These are phyloP conservation scores for Podospora bellae-mahoneyi DNA, from an alignment of 495 filamentous ascomycete genomes.

Conservation along the genomic window DNA sequence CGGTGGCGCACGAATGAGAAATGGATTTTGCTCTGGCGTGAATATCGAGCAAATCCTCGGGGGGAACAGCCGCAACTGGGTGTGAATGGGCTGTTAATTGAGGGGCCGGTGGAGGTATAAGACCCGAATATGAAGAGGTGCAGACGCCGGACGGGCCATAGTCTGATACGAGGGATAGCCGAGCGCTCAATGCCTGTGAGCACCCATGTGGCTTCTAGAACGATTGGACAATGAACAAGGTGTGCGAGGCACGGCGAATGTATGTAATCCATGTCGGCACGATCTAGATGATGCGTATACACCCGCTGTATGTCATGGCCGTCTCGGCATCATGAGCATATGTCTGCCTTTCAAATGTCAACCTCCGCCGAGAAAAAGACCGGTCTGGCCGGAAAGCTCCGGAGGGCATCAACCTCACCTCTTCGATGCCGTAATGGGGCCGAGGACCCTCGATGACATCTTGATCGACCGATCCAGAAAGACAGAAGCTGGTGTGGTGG, in stretches of 20 bases:
- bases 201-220: neutral
- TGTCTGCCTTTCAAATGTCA: slow-evolving; percentile 1
- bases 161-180: slow-evolving; percentile 9
- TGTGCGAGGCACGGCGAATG: neutral
- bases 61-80: neutral
- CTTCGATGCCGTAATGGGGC: neutral
- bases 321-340: neutral
- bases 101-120: neutral
- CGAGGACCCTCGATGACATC: neutral
- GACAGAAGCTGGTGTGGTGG: neutral
- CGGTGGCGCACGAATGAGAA: neutral
- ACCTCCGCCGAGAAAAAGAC: slow-evolving; percentile 5
- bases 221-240: slow-evolving; percentile 2
- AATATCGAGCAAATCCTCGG: neutral
- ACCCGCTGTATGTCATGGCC: neutral
- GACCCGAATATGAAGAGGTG: neutral
- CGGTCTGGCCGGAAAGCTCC: slow-evolving; percentile 6
- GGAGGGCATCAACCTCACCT: neutral
- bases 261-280: slow-evolving; percentile 7
- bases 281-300: slow-evolving; percentile 6
- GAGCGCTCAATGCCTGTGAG: slow-evolving; percentile 1
- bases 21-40: neutral
- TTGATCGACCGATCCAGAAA: neutral
- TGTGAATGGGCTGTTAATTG: slow-evolving; percentile 3
- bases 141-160: neutral